These are phyloP conservation scores for Coemansia aciculifera DNA, from an alignment of 192 early-diverging fungal genomes.

Conservation along the genomic window DNA sequence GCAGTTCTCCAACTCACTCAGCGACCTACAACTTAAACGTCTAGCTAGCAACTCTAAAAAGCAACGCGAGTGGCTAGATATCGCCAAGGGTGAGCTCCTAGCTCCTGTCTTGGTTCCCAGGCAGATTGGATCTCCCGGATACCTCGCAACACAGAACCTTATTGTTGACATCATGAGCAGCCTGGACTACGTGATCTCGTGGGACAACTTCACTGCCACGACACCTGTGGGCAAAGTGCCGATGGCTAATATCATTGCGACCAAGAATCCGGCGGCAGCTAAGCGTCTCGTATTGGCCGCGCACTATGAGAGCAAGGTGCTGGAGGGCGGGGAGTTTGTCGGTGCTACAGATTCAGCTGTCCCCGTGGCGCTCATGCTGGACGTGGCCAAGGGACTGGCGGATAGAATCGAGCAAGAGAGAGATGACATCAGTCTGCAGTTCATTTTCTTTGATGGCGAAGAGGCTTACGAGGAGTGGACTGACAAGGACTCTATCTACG, in stretches of 20 bases:
- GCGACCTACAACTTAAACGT: conserved; percentile 29
- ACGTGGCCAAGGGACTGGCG: conserved; percentile 75
- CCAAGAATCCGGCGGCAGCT: conserved; percentile 73
- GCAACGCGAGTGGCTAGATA: conserved; percentile 39
- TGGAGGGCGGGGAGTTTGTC: conserved; percentile 66
- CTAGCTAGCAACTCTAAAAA: conserved; percentile 18
- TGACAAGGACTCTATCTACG: conserved; percentile 83
- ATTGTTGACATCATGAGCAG: conserved; percentile 64
- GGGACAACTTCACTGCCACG: conserved; percentile 70
- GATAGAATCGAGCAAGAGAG: conserved; percentile 50
- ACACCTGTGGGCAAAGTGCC: conserved; percentile 76
- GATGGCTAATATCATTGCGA: conserved; percentile 90
- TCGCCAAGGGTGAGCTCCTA: conserved; percentile 59
- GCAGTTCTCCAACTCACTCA: conserved; percentile 30
- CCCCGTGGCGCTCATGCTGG: conserved; percentile 87
- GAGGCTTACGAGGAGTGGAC: conserved; percentile 85
- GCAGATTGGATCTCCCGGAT: conserved; percentile 74
- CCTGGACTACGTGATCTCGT: conserved; percentile 79
- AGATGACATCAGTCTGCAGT: conserved; percentile 68
- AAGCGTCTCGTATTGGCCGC: conserved; percentile 82
- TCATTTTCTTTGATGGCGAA: conserved; percentile 98
- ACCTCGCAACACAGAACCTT: conserved; percentile 67
- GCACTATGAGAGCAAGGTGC: conserved; percentile 91
- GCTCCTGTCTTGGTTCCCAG: conserved; percentile 75
- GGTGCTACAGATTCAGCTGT: conserved; percentile 91